Evolutionary conservation across 257 asterid species (phyloP).

Genomic region (Gynochthodes officinalis): DNA sequence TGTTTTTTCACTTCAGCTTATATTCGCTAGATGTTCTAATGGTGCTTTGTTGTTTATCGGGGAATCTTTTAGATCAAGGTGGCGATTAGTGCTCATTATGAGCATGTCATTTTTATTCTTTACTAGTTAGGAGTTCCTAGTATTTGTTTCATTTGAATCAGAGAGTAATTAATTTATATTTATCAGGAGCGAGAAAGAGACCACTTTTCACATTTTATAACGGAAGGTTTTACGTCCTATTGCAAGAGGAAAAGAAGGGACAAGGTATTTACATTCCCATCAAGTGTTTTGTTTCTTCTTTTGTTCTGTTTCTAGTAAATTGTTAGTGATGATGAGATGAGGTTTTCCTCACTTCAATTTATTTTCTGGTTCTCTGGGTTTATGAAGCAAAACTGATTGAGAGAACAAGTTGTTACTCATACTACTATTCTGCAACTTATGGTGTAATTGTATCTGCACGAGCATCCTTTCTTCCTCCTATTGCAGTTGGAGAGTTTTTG

Average conservation of each 20-base stretch:
- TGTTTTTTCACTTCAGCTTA: background rate
- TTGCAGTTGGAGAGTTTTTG: background rate
- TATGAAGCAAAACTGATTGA: background rate
- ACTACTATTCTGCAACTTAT: background rate
- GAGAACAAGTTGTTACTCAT: background rate
- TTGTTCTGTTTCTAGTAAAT: background rate
- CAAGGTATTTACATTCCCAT: constrained; percentile 45
- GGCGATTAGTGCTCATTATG: background rate
- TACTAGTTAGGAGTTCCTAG: background rate
- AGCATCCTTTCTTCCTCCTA: background rate
- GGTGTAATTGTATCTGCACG: background rate
- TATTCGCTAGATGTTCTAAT: background rate
- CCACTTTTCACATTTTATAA: constrained; percentile 92
- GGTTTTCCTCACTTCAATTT: background rate
- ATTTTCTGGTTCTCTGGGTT: background rate
- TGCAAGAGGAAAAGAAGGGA: constrained; percentile 98
- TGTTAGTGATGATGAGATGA: background rate
- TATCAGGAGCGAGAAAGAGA: constrained; percentile 90
- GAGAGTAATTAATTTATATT: constrained; percentile 9
- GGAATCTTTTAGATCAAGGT: background rate
- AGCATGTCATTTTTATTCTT: background rate
- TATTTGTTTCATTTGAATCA: background rate
- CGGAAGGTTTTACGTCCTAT: constrained; percentile 96
- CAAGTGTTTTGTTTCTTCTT: background rate
- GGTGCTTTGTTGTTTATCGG: background rate